Conservation (phyloP, 2,329 filamentous ascomycete genomes). For the Aspergillus neoniger region DNA sequence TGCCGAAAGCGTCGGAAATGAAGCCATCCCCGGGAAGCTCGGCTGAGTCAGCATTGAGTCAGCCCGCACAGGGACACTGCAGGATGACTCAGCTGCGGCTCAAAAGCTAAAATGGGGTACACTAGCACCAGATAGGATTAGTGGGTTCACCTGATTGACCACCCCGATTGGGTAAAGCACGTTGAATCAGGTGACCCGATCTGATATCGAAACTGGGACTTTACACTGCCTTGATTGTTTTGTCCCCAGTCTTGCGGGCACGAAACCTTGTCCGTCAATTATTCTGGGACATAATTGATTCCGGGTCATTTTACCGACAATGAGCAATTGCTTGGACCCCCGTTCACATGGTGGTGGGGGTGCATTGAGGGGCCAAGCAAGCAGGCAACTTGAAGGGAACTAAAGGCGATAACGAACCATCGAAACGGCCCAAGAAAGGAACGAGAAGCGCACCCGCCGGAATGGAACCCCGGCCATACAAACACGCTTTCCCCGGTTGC, state of each 20-base stretch:
- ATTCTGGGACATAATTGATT: neutral
- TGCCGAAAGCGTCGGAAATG: constrained; percentile 12
- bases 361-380: neutral
- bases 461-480: neutral
- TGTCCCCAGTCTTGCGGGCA: neutral
- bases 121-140: constrained; percentile 27
- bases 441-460: neutral
- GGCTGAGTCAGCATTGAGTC: constrained; percentile 7
- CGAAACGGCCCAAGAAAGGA: neutral
- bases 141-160: constrained; percentile 14
- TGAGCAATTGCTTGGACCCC: too few species aligned
- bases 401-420: constrained; percentile 3
- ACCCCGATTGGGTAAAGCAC: constrained; percentile 17
- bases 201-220: constrained; percentile 8
- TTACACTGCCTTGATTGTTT: neutral
- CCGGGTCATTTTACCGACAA: neutral
- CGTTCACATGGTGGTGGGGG: neutral
- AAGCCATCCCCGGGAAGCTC: neutral
- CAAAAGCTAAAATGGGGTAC: constrained; percentile 37
- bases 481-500: neutral
- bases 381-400: neutral
- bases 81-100: constrained; percentile 35
- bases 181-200: constrained; percentile 21
- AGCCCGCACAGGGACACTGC: constrained; percentile 4
- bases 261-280: too few species aligned